Evolutionary conservation across 1,139 yeast species (phyloP).

Genomic region (Yamadazyma conglobata): DNA sequence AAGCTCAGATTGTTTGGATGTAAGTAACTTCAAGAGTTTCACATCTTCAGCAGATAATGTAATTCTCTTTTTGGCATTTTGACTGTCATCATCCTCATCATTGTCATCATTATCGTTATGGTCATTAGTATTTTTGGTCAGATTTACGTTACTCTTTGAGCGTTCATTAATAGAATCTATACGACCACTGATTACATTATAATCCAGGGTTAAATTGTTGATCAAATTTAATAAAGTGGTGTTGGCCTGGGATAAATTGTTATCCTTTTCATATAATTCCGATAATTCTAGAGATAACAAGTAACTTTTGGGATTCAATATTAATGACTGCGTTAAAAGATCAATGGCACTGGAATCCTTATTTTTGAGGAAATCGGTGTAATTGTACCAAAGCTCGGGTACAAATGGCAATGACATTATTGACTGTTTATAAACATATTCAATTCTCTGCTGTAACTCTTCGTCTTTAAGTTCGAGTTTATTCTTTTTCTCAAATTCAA

Average conservation of each 20-base stretch:
- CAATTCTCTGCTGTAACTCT: constrained; percentile 54
- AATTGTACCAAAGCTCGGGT: constrained; percentile 87
- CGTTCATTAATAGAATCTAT: constrained; percentile 24
- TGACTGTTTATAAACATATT: constrained; percentile 72
- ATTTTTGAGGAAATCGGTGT: constrained; percentile 27
- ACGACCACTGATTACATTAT: constrained; percentile 20
- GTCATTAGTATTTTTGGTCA: constrained; percentile 5
- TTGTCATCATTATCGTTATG: constrained; percentile 9
- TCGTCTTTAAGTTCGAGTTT: constrained; percentile 56
- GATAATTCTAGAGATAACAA: constrained; percentile 65
- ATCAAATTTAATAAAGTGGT: constrained; percentile 51
- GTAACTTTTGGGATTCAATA: constrained; percentile 70
- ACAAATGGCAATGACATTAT: constrained; percentile 64
- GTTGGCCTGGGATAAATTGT: constrained; percentile 50
- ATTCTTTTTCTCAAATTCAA: constrained; percentile 73
- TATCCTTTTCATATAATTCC: constrained; percentile 64
- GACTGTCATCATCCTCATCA: constrained; percentile 17
- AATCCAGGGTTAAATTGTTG: constrained; percentile 32
- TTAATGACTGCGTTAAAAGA: constrained; percentile 52
- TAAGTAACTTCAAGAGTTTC: constrained; percentile 21
- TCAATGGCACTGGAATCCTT: constrained; percentile 26
- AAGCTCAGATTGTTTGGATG: constrained; percentile 19
- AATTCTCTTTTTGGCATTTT: constrained; percentile 9
- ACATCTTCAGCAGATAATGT: constrained; percentile 27
- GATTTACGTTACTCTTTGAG: constrained; percentile 7